Conservation (phyloP, 495 filamentous ascomycete species). For the Darksidea phi region DNA sequence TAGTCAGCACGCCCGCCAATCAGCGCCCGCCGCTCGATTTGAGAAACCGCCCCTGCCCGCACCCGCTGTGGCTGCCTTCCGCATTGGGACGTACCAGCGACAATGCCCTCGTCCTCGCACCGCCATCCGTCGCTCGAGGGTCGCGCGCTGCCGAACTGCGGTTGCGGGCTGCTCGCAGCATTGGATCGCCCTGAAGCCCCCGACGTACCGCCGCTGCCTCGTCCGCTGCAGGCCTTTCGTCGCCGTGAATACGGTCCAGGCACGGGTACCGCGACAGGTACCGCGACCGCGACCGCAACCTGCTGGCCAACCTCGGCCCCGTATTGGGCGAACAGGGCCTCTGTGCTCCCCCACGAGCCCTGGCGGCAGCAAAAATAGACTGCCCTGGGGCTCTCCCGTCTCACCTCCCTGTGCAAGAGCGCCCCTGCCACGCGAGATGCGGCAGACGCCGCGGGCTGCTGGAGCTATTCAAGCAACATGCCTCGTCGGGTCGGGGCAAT, state of each 20-base stretch:
- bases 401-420: conserved; percentile 16
- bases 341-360: not conserved
- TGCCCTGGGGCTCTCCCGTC: conserved; percentile 7
- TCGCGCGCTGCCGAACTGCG: too few species aligned
- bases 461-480: conserved; percentile 15
- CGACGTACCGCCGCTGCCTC: too few species aligned
- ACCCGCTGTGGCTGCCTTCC: not conserved
- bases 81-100: not conserved
- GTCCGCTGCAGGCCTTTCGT: too few species aligned
- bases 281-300: too few species aligned
- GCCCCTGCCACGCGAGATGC: conserved; percentile 15
- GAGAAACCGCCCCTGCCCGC: not conserved
- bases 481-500: conserved; percentile 1
- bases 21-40: not conserved
- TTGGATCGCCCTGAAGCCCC: too few species aligned
- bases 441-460: not conserved
- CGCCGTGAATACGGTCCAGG: too few species aligned
- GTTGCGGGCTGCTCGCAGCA: too few species aligned
- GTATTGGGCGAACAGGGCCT: too few species aligned
- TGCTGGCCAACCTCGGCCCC: too few species aligned
- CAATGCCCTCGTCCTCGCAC: too few species aligned
- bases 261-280: too few species aligned
- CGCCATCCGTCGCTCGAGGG: too few species aligned
- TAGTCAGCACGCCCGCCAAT: conserved; percentile 18
- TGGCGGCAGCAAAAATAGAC: conserved; percentile 29